phyloP scores from a whole-genome alignment of 2,329 filamentous ascomycete genomes.

The Aspergillus sp. region DNA sequence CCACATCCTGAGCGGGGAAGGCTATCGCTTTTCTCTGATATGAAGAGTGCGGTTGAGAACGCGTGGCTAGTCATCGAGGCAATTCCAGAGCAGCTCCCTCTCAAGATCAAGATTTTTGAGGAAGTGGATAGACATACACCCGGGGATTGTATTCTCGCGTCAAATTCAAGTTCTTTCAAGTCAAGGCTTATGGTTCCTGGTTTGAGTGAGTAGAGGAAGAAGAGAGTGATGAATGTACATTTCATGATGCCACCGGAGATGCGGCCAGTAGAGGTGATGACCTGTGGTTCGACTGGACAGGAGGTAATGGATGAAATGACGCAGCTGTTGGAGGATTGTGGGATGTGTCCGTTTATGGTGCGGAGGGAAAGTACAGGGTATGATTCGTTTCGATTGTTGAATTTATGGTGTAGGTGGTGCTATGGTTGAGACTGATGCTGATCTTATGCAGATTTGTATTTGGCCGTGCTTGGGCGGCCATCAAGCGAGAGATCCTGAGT shows the following conservation, averaged over 20 bases:
- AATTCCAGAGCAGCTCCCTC: slow-evolving; percentile 52
- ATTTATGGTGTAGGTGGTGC: too few species aligned
- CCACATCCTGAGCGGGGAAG: slow-evolving; percentile 31
- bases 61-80: slow-evolving; percentile 58
- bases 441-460: slow-evolving; percentile 54
- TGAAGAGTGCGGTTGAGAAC: slow-evolving; percentile 45
- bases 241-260: slow-evolving; percentile 52
- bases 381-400: too few species aligned
- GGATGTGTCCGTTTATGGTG: slow-evolving; percentile 47
- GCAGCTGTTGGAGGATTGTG: slow-evolving; percentile 42
- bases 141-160: slow-evolving; percentile 51
- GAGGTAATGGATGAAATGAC: slow-evolving; percentile 49
- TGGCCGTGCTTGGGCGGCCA: slow-evolving; percentile 59
- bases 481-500: slow-evolving; percentile 55
- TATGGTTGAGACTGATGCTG: too few species aligned
- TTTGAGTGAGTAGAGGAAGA: slow-evolving; percentile 26
- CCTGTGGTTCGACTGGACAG: slow-evolving; percentile 47
- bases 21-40: slow-evolving; percentile 39
- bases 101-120: slow-evolving; percentile 53
- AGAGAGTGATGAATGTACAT: slow-evolving; percentile 51
- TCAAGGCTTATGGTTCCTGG: slow-evolving; percentile 51
- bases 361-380: slow-evolving; percentile 51
- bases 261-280: slow-evolving; percentile 57
- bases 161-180: slow-evolving; percentile 56
- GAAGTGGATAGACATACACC: slow-evolving; percentile 47